phyloP scores from a whole-genome alignment of 176 grass and related monocot genomes.

The bread wheat (Triticum aestivum) region IWGSC_CS_RefSeq_v2.1 NC_057808.1:387575629-387576128 shows the following conservation, averaged over 20 bases:
- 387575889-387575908: not conserved
- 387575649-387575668: not conserved
- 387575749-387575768: not conserved
- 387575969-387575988: too few species aligned
- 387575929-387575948: not conserved
- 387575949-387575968: too few species aligned
- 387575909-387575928: too few species aligned
- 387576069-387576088: too few species aligned
- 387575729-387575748: not conserved
- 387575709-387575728: not conserved
- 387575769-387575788: not conserved
- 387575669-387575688: not conserved
- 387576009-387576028: too few species aligned
- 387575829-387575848: not conserved
- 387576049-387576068: too few species aligned
- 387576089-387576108: too few species aligned
- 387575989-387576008: too few species aligned
- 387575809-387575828: not conserved
- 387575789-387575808: not conserved
- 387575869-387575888: not conserved
- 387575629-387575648: not conserved
- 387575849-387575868: not conserved
- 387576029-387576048: too few species aligned
- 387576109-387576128: too few species aligned
- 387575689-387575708: not conserved